phyloP scores from a whole-genome alignment of 352 stramenopile species.

The Phytopythium boreale region DNA sequence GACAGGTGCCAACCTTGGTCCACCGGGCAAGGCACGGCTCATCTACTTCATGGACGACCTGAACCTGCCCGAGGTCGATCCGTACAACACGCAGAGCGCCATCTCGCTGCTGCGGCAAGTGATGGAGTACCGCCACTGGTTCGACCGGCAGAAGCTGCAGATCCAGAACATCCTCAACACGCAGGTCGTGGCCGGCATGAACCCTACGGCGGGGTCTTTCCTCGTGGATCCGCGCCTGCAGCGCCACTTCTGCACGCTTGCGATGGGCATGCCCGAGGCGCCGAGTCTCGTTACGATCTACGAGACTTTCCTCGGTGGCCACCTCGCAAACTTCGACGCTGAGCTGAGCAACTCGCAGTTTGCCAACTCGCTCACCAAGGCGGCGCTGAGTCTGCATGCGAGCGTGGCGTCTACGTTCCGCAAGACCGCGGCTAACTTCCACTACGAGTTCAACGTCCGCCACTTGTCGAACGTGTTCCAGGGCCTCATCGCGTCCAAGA shows the following conservation, averaged over 20 bases:
- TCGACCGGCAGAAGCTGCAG: slow-evolving; percentile 91
- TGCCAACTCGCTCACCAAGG: slow-evolving; percentile 91
- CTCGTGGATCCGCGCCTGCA: slow-evolving; percentile 93
- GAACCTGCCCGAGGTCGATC: slow-evolving; percentile 94
- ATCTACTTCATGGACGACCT: slow-evolving; percentile 98
- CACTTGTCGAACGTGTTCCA: slow-evolving; percentile 97
- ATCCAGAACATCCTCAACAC: slow-evolving; percentile 94
- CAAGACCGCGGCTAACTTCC: slow-evolving; percentile 96
- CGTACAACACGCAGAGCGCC: slow-evolving; percentile 95
- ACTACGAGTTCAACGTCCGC: slow-evolving; percentile 98
- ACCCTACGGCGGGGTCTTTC: slow-evolving; percentile 94
- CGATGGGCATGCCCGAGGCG: slow-evolving; percentile 92
- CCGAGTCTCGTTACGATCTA: slow-evolving; percentile 95
- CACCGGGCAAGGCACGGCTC: slow-evolving; percentile 90
- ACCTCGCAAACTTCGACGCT: slow-evolving; percentile 89
- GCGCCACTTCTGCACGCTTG: slow-evolving; percentile 95
- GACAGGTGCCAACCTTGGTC: slow-evolving; percentile 91
- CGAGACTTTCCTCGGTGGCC: slow-evolving; percentile 93
- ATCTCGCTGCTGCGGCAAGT: slow-evolving; percentile 94
- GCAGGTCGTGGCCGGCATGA: slow-evolving; percentile 95
- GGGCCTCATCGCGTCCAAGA: slow-evolving; percentile 92
- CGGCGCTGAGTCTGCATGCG: slow-evolving; percentile 90
- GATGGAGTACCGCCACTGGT: slow-evolving; percentile 95
- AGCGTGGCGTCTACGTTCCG: slow-evolving; percentile 90
- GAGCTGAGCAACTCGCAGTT: slow-evolving; percentile 89